These are phyloP conservation scores for Podospora didyma DNA, from an alignment of 495 filamentous ascomycete genomes.

Conservation along the genomic window DNA sequence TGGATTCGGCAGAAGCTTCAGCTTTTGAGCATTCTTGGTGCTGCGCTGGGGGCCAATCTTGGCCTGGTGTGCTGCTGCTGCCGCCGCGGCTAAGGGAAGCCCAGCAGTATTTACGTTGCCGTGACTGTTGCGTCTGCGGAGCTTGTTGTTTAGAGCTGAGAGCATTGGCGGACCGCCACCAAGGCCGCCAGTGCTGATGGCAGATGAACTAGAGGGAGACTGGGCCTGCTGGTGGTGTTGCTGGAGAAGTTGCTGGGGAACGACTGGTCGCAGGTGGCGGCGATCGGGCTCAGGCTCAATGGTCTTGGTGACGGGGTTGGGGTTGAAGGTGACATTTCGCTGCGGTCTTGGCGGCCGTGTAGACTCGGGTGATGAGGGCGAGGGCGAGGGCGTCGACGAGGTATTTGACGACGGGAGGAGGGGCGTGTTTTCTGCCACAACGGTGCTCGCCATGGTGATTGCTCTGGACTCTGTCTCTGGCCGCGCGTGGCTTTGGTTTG, in stretches of 20 bases:
- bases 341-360: constrained; percentile 30
- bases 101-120: constrained; percentile 33
- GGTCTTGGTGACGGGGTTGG: constrained; percentile 46
- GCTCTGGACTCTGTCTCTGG: too few relatives aligned
- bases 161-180: constrained; percentile 61
- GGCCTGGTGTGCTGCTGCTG: constrained; percentile 42
- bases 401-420: constrained; percentile 29
- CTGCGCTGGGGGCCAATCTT: constrained; percentile 96
- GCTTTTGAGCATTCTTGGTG: constrained; percentile 90
- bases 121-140: constrained; percentile 79
- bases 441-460: constrained; percentile 1
- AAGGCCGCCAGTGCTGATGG: constrained; percentile 25
- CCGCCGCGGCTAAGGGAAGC: constrained; percentile 48
- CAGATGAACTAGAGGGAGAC: constrained; percentile 12
- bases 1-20: constrained; percentile 90
- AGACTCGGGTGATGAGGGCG: constrained; percentile 27
- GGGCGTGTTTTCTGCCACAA: constrained; percentile 28
- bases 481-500: too few relatives aligned
- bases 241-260: neutral
- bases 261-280: constrained; percentile 5
- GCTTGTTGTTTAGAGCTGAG: constrained; percentile 79
- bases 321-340: constrained; percentile 48
- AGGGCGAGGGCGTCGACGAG: constrained; percentile 30
- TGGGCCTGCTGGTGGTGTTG: neutral
- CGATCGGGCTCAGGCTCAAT: constrained; percentile 41